These are phyloP conservation scores for Chrysosporium queenslandicum DNA, from an alignment of 2,329 filamentous ascomycete genomes.

Conservation along the genomic window DNA sequence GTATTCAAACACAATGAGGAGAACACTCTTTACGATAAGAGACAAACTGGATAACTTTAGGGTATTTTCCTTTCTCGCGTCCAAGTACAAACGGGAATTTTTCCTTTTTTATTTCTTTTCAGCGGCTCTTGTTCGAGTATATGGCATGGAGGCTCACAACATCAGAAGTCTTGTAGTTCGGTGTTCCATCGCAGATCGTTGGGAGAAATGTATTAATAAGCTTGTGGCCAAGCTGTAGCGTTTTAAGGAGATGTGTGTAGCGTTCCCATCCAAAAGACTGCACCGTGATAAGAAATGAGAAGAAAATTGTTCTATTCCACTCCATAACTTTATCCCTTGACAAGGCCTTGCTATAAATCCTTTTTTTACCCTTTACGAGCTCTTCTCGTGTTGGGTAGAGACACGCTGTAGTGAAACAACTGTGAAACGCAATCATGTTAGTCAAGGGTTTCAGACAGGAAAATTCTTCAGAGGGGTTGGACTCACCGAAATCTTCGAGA, in stretches of 20 bases:
- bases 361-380: slow-evolving; percentile 44
- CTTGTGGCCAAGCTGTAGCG: slow-evolving; percentile 5
- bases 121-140: neutral
- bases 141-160: slow-evolving; percentile 1
- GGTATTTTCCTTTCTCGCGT: slow-evolving; percentile 7
- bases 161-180: neutral
- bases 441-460: slow-evolving; percentile 6
- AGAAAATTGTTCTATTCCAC: slow-evolving; percentile 10
- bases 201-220: slow-evolving; percentile 2
- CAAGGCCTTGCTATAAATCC: slow-evolving; percentile 10
- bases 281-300: slow-evolving; percentile 8
- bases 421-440: slow-evolving; percentile 45
- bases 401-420: slow-evolving; percentile 84
- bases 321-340: slow-evolving; percentile 7
- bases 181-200: slow-evolving; percentile 5
- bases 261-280: slow-evolving; percentile 6
- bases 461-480: neutral
- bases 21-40: slow-evolving; percentile 3
- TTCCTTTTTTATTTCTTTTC: neutral
- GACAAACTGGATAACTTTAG: slow-evolving; percentile 3
- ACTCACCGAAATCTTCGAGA: slow-evolving; percentile 80
- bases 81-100: slow-evolving; percentile 3
- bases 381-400: slow-evolving; percentile 86
- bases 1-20: slow-evolving; percentile 5
- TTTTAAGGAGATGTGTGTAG: slow-evolving; percentile 10